A percentile compares a stretch with the other conserved stretches of the same genome.
These are phyloP conservation scores for Diaporthe vaccinii DNA, from an alignment of 2,329 filamentous ascomycete species.

Conservation along the genomic window DNA sequence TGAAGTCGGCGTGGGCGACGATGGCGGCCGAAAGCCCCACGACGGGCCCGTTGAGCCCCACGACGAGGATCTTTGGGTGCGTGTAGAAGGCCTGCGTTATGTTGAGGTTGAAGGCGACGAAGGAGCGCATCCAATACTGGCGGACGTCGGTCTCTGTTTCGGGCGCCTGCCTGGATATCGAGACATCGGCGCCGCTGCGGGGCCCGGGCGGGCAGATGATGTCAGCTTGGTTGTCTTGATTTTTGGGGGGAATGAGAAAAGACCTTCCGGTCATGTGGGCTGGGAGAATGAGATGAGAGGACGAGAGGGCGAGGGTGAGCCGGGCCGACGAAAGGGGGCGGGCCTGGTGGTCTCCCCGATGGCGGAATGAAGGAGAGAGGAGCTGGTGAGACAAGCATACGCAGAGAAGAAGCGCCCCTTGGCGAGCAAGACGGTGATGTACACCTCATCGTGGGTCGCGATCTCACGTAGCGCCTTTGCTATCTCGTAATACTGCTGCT, in stretches of 20 bases:
- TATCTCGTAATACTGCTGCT: conserved; percentile 82
- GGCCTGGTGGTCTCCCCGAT: background rate
- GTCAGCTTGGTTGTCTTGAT: background rate
- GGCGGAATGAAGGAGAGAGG: conserved; percentile 30
- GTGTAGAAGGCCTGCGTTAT: conserved; percentile 91
- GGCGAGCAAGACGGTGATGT: conserved; percentile 86
- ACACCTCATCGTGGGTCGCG: conserved; percentile 83
- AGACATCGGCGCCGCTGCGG: conserved; percentile 84
- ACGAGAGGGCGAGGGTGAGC: conserved; percentile 27
- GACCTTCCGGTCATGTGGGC: conserved; percentile 15
- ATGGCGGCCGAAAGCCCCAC: conserved; percentile 90
- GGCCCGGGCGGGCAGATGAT: conserved; percentile 9
- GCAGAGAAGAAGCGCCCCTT: conserved; percentile 91
- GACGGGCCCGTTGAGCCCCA: conserved; percentile 91
- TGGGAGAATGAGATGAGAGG: conserved; percentile 20
- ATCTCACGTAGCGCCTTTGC: conserved; percentile 81
- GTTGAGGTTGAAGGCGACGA: conserved; percentile 90
- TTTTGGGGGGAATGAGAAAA: background rate
- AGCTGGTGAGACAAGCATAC: conserved; percentile 63
- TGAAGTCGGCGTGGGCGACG: conserved; percentile 87
- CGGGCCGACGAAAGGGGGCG: background rate
- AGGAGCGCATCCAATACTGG: conserved; percentile 74
- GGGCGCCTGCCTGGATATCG: conserved; percentile 61
- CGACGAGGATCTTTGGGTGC: conserved; percentile 93
- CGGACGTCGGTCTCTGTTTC: conserved; percentile 55